Base-by-base conservation (phyloP, 140 eudicot genomes). In the Bidens hawaiensis region DNA sequence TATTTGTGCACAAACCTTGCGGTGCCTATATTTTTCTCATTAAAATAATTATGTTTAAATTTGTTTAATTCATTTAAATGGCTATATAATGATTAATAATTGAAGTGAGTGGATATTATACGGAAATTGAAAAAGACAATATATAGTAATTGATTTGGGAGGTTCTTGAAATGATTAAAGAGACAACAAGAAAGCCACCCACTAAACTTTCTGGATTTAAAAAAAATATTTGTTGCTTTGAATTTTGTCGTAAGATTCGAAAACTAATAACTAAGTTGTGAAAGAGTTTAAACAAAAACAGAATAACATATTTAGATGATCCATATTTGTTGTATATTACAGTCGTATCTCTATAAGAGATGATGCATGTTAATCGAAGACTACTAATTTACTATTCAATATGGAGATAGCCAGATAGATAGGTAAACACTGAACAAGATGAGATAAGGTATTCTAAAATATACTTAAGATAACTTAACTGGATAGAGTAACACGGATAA, bases 141-240 rank as follows among this genome's bases (percentile, higher is more conserved):
- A 15, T 2, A 6, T 14, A 47, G 74, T 55, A 74, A 68, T 73
- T 73, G 73, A 74, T 57, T 65, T 65, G 78, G 54, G 74, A 74
- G 73, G 78, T 66, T 74, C 78, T 65, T 74, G 78, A 65, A 65
- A 74, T 74, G 78, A 66, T 74, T 74, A 74, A 49, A 66, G 21
- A 58, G 68, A 74, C 33, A 57, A 65, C 68, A 64, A 64, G 72
- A 73, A 56, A 50, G 78, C 78, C 74, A 68, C 78, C 73, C 78
- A 74, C 73, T 69, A 74, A 66, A 40, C 78, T 1, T 74, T 65
- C 76, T 71, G 53, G 54, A 26, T 21, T 50, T 40, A 46, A 43
- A 65, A n/a, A 70, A 38, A 6, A 34, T 33, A 60, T 24, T 36
- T 60, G 75, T 64, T 65, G 50, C 28, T 60, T 42, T 61, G 17